These are phyloP conservation scores for Cytospora piceae DNA, from an alignment of 2,329 filamentous ascomycete species.

Conservation along the genomic window DNA sequence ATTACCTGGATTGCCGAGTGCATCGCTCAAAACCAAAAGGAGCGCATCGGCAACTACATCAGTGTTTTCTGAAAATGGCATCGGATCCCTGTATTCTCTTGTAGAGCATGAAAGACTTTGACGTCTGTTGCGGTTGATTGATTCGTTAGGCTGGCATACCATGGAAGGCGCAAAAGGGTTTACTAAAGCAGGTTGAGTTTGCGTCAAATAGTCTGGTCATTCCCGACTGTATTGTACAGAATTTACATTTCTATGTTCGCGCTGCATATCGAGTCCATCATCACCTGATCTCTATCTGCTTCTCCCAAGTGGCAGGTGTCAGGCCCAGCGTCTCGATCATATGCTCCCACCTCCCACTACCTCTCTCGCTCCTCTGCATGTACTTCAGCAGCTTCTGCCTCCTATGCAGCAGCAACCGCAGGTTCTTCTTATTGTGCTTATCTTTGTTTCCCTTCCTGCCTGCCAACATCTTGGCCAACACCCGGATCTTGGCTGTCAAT, in stretches of 20 bases:
- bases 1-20: constrained; percentile 99
- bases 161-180: constrained; percentile 33
- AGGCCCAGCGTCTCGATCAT: constrained; percentile 83
- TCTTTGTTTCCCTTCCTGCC: constrained; percentile 74
- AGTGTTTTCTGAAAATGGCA: constrained; percentile 76
- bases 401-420: constrained; percentile 83
- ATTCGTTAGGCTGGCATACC: constrained; percentile 35
- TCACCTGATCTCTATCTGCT: constrained; percentile 71
- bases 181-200: constrained; percentile 25
- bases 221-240: constrained; percentile 51
- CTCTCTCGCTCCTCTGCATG: constrained; percentile 85
- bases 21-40: constrained; percentile 99
- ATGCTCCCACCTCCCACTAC: constrained; percentile 87
- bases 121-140: constrained; percentile 24
- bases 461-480: constrained; percentile 73
- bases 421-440: constrained; percentile 90
- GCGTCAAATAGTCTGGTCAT: constrained; percentile 25
- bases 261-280: constrained; percentile 34
- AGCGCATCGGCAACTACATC: constrained; percentile 98
- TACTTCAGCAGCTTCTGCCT: constrained; percentile 89
- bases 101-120: constrained; percentile 20
- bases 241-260: constrained; percentile 45
- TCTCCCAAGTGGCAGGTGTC: constrained; percentile 86
- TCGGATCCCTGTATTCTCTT: constrained; percentile 32
- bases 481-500: constrained; percentile 89